These are phyloP conservation scores for Alternaria infectoria DNA, from an alignment of 2,329 filamentous ascomycete genomes.

Conservation along the genomic window DNA sequence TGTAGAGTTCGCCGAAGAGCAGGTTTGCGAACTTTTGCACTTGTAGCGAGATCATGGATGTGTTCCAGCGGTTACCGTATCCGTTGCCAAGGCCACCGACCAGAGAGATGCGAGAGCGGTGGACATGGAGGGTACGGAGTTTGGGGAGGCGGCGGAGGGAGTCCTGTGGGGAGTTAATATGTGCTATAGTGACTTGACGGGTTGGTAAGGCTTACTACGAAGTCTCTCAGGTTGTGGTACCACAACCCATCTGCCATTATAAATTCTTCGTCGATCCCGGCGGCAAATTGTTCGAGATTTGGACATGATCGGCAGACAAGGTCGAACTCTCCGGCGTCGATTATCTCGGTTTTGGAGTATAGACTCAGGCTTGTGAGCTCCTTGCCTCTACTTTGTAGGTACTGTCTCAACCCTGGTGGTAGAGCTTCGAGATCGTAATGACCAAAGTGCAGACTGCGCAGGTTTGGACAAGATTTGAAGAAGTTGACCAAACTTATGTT, in stretches of 20 bases:
- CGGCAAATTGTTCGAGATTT: background rate
- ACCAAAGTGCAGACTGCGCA: background rate
- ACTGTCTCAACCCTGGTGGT: background rate
- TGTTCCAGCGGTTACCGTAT: background rate
- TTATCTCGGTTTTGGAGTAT: background rate
- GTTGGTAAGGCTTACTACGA: background rate
- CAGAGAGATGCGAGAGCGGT: background rate
- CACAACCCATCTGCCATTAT: background rate
- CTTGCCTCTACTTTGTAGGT: no score
- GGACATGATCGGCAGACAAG: background rate
- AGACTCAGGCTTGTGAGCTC: background rate
- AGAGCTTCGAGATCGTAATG: background rate
- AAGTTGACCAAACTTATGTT: background rate
- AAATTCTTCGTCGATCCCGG: background rate
- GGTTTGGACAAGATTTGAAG: background rate
- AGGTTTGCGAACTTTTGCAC: background rate
- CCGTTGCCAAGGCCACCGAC: background rate
- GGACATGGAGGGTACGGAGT: background rate
- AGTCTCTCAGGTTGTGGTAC: background rate
- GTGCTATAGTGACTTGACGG: accelerated
- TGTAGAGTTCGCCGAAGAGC: background rate
- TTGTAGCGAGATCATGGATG: background rate
- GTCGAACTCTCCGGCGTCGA: background rate
- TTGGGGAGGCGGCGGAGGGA: background rate
- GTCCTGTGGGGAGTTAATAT: background rate